Base-by-base conservation (phyloP, 768 basidiomycete genomes). In the Amanita jacksonii region DNA sequence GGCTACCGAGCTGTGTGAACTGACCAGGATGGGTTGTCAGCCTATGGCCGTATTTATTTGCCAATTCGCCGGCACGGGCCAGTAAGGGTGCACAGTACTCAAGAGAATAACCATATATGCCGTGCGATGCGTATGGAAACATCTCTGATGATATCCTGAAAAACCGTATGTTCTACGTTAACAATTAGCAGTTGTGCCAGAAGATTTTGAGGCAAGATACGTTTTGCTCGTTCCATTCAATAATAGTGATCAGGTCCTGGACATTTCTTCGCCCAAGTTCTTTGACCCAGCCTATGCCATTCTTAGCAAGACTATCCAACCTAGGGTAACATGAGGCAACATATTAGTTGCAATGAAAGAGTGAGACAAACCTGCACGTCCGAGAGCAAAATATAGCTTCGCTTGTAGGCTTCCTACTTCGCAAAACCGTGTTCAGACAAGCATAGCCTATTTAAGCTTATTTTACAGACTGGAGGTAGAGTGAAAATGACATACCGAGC, bases 141-240 rank as follows among this genome's bases (percentile, higher is more conserved):
- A 96, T 81, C 51, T 91, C 87, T 6, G 88, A 90, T 0, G 89
- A 92, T 51, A 94, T 58, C 35, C 91, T 76, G 64, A 93, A 76
- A 62, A 92, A 94, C n/a, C 74, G 76, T 43, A 94, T 91, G 37
- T 78, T 69, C 74, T 77, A 48, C 15, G 13, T 12, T 10, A 10
- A 40, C n/a, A n/a, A 16, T 45, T 18, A 37, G 27, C 42, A 34
- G 33, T 23, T 23, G 38, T 12, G 24, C 20, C 18, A 6, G 5
- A 28, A 16, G 22, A 45, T n/a, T 31, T 18, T 9, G 10, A 36
- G 13, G 18, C 23, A 30, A 34, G 23, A 13, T 56, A 76, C 81
- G 61, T 94, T 87, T 38, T 74, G 72, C 58, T 90, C 91, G 55
- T 94, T 96, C 92, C 92, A 96, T 63, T 88, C 71, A 34, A 92